Evolutionary conservation across 768 basidiomycete genomes (phyloP).

Genomic region (Panaeolus cyanescens): DNA sequence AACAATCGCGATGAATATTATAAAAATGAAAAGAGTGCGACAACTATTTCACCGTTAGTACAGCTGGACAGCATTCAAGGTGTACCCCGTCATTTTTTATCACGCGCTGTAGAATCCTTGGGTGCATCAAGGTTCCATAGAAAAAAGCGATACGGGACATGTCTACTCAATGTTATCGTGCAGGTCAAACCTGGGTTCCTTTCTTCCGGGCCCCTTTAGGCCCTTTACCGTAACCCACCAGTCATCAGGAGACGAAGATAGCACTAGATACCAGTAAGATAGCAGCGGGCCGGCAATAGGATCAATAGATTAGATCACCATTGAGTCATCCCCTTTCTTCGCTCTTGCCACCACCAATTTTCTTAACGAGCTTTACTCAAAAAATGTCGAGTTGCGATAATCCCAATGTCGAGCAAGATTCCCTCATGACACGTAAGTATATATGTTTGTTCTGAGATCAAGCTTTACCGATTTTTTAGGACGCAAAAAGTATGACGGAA

Average conservation of each 20-base stretch:
- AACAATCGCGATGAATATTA: neutral
- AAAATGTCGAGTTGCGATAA: conserved; percentile 59
- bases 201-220: neutral
- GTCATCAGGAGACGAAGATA: neutral
- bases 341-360: neutral
- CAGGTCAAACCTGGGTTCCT: neutral
- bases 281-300: neutral
- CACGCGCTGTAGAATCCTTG: conserved; percentile 76
- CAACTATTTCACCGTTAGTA: conserved; percentile 60
- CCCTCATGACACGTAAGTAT: conserved; percentile 66
- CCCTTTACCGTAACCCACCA: neutral
- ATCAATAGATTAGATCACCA: neutral
- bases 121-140: conserved; percentile 92
- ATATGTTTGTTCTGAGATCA: neutral
- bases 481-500: conserved; percentile 62
- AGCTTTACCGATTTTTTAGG: conserved; percentile 36
- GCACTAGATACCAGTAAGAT: neutral
- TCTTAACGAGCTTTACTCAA: neutral
- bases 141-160: conserved; percentile 59
- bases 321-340: neutral
- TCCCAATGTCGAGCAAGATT: conserved; percentile 57
- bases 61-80: conserved; percentile 70
- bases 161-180: neutral
- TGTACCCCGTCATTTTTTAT: conserved; percentile 67
- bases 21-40: neutral